A percentile compares a stretch with the other conserved stretches of the same genome.
Evolutionary conservation across 441 rosid species (phyloP).

Genomic region (Populus hybrid): DNA sequence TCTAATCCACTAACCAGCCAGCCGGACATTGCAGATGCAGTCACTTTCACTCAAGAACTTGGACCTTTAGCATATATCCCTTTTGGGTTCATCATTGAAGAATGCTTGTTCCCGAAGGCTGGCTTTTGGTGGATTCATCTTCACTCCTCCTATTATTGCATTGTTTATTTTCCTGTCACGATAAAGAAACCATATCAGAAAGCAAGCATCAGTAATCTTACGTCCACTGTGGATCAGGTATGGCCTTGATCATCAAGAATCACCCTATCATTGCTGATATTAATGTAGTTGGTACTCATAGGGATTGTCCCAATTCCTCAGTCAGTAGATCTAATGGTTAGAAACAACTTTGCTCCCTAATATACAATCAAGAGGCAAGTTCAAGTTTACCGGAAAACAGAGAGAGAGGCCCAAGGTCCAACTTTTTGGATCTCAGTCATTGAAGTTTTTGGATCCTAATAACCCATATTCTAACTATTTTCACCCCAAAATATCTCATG

Average conservation of each 20-base stretch:
- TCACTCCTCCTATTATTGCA: slow-evolving; percentile 23
- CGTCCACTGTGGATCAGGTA: neutral
- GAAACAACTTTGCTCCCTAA: neutral
- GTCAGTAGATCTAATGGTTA: neutral
- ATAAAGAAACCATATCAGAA: slow-evolving; percentile 12
- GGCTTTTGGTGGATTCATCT: slow-evolving; percentile 28
- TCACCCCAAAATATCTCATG: too few species aligned
- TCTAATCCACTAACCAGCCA: slow-evolving; percentile 27
- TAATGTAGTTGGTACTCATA: neutral
- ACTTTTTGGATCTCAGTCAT: too few species aligned
- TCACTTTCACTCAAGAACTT: slow-evolving; percentile 21
- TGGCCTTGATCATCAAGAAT: neutral
- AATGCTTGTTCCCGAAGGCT: slow-evolving; percentile 30
- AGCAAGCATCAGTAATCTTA: neutral
- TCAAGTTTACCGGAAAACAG: neutral
- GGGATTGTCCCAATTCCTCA: neutral
- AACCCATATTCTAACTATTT: too few species aligned
- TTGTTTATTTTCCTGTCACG: slow-evolving; percentile 6
- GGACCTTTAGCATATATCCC: slow-evolving; percentile 20
- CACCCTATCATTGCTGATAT: neutral
- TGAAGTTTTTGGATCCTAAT: too few species aligned
- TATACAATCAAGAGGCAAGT: neutral
- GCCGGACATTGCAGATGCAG: slow-evolving; percentile 7
- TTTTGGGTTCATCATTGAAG: slow-evolving; percentile 21
- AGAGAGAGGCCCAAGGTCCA: neutral